Base-by-base conservation (phyloP, 345 rosid species). In the Isatis tinctoria region DNA sequence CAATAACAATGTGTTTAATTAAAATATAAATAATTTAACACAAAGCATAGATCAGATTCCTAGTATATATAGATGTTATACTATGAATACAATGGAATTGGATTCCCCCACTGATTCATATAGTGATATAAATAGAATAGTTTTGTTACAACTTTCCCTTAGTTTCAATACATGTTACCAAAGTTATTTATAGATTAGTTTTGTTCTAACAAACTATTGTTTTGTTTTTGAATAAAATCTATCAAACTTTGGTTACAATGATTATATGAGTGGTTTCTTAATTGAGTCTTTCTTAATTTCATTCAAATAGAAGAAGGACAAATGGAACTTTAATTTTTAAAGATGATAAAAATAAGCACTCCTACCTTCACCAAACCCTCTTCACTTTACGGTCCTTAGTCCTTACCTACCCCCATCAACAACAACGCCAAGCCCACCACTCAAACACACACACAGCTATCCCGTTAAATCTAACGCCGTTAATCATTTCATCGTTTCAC, bases 361-460 rank as follows among this genome's bases (percentile, higher is more conserved):
- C 3, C 14, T 10, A 14, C 72, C 52, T 75, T 75, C 79, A 75
- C 79, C 73, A 68, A 74, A 68, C 63, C 30, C 74, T 52, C 40
- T 12, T 52, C 47, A 74, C 54, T 67, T 49, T 60, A 17, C 35
- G 32, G 73, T 60, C 61, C n/a, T n/a, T n/a, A n/a, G n/a, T 65
- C 39, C 33, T 65, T 16, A 75, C 79, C 79, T 68, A 75, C 79
- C 74, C 63, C 69, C 69, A 30, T 27, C 76, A 51, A 12, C 49
- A 47, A 11, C 48, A 64, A 64, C 24, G 41, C 16, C 37, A 10
- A 35, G 30, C 4, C 37, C 51, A 22, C 30, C 62, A 65, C 60
- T 35, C 37, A 67, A 48, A 49, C 68, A 60, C 37, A 67, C 47
- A 49, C 61, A 60, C n/a, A 59, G n/a, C 22, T 33, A 12, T 33